Evolutionary conservation across 768 basidiomycete genomes (phyloP).

Genomic region (Leccinum obscurum): DNA sequence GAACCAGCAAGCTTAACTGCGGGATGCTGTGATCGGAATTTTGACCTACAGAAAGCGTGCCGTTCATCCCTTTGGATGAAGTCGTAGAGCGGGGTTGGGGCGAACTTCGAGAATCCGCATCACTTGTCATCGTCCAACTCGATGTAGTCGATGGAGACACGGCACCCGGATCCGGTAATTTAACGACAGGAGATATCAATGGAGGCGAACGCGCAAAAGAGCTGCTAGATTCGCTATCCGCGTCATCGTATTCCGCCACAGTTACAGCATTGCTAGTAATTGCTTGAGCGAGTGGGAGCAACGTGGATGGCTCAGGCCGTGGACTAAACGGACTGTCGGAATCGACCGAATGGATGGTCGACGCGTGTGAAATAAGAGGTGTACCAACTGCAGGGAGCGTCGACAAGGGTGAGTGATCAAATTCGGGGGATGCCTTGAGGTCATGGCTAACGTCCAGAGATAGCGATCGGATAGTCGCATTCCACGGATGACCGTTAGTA

Average conservation of each 20-base stretch:
- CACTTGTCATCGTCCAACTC: conserved; percentile 32
- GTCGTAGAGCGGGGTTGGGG: conserved; percentile 8
- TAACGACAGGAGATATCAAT: conserved; percentile 30
- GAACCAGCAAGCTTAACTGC: conserved; percentile 31
- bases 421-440: conserved; percentile 17
- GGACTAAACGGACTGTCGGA: conserved; percentile 31
- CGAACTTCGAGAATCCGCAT: conserved; percentile 17
- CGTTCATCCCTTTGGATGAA: conserved; percentile 13
- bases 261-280: conserved; percentile 1
- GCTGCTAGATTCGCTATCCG: conserved; percentile 21
- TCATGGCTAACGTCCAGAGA: conserved; percentile 10
- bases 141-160: conserved; percentile 28
- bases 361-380: conserved; percentile 20
- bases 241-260: conserved; percentile 13
- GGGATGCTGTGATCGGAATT: conserved; percentile 20
- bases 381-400: conserved; percentile 32
- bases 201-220: conserved; percentile 30
- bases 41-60: conserved; percentile 8
- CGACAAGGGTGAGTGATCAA: conserved; percentile 34
- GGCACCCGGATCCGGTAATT: conserved; percentile 26
- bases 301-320: conserved; percentile 22
- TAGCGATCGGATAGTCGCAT: conserved; percentile 7
- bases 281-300: conserved; percentile 24
- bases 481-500: conserved; percentile 18
- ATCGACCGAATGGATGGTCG: conserved; percentile 15